Evolutionary conservation across 306 rosid genomes (phyloP).

Genomic region (Datisca glomerata): DNA sequence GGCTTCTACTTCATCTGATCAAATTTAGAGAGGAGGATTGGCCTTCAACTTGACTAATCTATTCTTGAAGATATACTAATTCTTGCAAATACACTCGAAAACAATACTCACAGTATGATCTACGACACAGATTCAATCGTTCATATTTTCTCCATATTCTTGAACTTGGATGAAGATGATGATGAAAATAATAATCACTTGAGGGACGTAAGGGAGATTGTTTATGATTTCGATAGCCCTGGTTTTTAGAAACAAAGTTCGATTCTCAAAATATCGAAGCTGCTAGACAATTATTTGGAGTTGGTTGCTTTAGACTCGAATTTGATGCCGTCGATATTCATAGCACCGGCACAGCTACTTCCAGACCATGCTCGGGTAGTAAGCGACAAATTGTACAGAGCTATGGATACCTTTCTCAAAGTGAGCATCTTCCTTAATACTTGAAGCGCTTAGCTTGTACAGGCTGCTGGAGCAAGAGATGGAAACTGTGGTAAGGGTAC

Average conservation of each 20-base stretch:
- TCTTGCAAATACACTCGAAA: conserved; percentile 59
- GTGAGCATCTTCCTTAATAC: conserved; percentile 23
- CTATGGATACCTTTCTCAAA: conserved; percentile 89
- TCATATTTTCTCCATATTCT: conserved; percentile 74
- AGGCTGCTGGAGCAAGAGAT: too few relatives aligned
- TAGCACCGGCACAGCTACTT: conserved; percentile 66
- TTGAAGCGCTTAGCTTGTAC: too few relatives aligned
- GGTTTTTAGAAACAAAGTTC: conserved; percentile 94
- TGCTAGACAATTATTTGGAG: conserved; percentile 72
- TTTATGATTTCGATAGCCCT: conserved; percentile 77
- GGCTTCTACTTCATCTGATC: conserved; percentile 69
- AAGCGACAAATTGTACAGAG: conserved; percentile 85
- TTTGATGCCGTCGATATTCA: conserved; percentile 67
- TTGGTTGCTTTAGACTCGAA: conserved; percentile 86
- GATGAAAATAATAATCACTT: conserved; percentile 48
- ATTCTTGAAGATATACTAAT: conserved; percentile 90
- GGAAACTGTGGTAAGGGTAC: too few relatives aligned
- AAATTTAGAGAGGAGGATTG: conserved; percentile 82
- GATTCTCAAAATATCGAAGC: conserved; percentile 81
- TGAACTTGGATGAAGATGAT: conserved; percentile 87
- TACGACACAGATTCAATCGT: conserved; percentile 73
- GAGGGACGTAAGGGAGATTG: conserved; percentile 79
- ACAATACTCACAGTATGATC: conserved; percentile 35
- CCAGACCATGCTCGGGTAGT: conserved; percentile 87
- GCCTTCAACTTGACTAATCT: conserved; percentile 89